Conservation (phyloP, 768 basidiomycete species). For the Phanerochaete carnosa region DNA sequence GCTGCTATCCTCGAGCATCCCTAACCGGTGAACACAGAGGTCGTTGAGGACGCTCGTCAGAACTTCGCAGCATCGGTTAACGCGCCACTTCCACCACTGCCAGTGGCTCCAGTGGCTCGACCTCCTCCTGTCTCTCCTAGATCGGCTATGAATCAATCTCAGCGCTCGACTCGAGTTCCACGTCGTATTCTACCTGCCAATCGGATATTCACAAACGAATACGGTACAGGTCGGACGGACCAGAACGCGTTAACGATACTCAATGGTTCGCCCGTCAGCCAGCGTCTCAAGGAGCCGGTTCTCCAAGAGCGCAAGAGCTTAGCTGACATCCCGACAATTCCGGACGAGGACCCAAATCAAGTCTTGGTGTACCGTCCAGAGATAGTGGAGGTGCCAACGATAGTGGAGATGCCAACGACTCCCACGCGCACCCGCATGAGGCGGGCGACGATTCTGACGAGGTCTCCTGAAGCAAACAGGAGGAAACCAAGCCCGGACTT, state of each 20-base stretch:
- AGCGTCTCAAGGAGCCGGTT: background rate
- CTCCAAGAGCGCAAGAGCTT: conserved; percentile 4
- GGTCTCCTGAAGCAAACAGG: conserved; percentile 45
- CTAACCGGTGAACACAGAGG: conserved; percentile 43
- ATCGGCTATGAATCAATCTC: background rate
- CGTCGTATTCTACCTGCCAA: conserved; percentile 62
- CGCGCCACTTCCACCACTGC: conserved; percentile 57
- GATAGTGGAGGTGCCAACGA: conserved; percentile 14
- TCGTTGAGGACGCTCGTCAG: conserved; percentile 77
- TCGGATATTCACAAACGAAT: conserved; percentile 61
- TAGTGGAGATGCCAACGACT: conserved; percentile 24
- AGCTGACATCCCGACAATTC: conserved; percentile 21
- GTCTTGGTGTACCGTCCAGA: conserved; percentile 2
- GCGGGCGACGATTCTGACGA: conserved; percentile 66
- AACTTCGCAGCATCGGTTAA: conserved; percentile 58
- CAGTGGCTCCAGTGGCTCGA: conserved; percentile 54
- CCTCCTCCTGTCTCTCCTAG: conserved; percentile 28
- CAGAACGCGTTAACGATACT: conserved; percentile 29
- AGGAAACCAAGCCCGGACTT: conserved; percentile 28
- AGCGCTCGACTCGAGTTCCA: conserved; percentile 44
- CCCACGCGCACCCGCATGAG: conserved; percentile 30
- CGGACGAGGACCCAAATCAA: conserved; percentile 20
- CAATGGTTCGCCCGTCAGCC: conserved; percentile 7
- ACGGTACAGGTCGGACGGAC: conserved; percentile 19
- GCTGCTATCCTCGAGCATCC: background rate